Evolutionary conservation across 106 monocot species (phyloP).

Genomic region (Phalaenopsis aphrodite): DNA sequence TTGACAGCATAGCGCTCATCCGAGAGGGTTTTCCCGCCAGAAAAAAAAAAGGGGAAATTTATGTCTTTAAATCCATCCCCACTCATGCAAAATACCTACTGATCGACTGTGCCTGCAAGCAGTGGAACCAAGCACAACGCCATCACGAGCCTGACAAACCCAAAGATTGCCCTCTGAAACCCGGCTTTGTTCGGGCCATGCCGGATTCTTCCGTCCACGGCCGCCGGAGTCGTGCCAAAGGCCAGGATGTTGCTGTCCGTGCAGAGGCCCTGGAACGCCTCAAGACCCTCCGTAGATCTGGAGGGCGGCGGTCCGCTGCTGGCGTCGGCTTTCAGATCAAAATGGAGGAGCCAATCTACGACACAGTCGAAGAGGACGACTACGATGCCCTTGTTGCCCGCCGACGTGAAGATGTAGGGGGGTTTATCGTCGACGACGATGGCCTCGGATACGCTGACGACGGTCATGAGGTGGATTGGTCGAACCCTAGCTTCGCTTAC

Average conservation of each 20-base stretch:
- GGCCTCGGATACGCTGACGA: slow-evolving; percentile 88
- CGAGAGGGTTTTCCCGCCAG: too few relatives aligned
- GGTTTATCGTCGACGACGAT: slow-evolving; percentile 86
- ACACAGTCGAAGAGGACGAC: slow-evolving; percentile 75
- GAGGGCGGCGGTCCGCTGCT: slow-evolving; percentile 30
- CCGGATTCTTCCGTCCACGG: slow-evolving; percentile 24
- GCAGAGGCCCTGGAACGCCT: slow-evolving; percentile 72
- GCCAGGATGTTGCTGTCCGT: slow-evolving; percentile 33
- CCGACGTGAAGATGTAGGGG: slow-evolving; percentile 53
- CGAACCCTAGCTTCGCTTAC: slow-evolving; percentile 28
- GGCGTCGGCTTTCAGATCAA: slow-evolving; percentile 41
- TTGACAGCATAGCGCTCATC: too few relatives aligned
- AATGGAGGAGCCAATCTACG: slow-evolving; percentile 82
- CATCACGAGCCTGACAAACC: too few relatives aligned
- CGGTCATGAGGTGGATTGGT: slow-evolving; percentile 94
- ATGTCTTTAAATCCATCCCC: too few relatives aligned
- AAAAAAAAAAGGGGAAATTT: too few relatives aligned
- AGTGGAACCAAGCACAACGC: too few relatives aligned
- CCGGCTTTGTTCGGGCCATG: slow-evolving; percentile 9
- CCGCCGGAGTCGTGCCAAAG: slow-evolving; percentile 39
- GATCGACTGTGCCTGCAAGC: too few relatives aligned
- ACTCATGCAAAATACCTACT: too few relatives aligned
- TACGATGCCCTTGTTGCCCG: slow-evolving; percentile 70
- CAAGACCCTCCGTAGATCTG: slow-evolving; percentile 42
- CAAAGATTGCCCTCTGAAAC: not conserved